phyloP scores from a whole-genome alignment of 768 basidiomycete genomes.

The Heimioporus sp. region DNA sequence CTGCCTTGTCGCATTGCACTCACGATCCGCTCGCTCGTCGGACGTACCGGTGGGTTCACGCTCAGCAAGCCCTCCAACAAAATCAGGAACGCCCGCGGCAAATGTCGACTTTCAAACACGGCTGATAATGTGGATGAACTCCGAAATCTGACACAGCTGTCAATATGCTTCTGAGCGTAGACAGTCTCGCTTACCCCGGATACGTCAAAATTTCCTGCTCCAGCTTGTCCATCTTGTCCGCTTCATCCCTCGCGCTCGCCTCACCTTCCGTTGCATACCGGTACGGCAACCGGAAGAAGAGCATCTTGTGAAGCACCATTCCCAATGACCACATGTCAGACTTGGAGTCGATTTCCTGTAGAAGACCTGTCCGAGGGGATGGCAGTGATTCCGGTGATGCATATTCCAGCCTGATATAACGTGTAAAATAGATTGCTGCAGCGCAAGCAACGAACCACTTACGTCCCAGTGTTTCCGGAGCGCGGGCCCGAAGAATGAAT shows the following conservation, averaged over 20 bases:
- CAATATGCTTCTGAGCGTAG: slow-evolving; percentile 2
- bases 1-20: slow-evolving; percentile 66
- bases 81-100: slow-evolving; percentile 69
- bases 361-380: slow-evolving; percentile 58
- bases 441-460: slow-evolving; percentile 29
- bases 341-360: slow-evolving; percentile 78
- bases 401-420: slow-evolving; percentile 66
- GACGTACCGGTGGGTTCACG: slow-evolving; percentile 56
- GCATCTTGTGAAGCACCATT: slow-evolving; percentile 91
- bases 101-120: slow-evolving; percentile 65
- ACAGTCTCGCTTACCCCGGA: slow-evolving; percentile 52
- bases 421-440: not conserved
- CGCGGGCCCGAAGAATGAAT: slow-evolving; percentile 63
- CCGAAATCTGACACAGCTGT: slow-evolving; percentile 42
- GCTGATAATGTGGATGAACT: slow-evolving; percentile 49
- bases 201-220: slow-evolving; percentile 75
- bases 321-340: slow-evolving; percentile 97
- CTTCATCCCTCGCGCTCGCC: slow-evolving; percentile 47
- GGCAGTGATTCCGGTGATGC: slow-evolving; percentile 86
- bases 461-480: slow-evolving; percentile 96
- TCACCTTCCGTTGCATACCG: slow-evolving; percentile 64
- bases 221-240: slow-evolving; percentile 64
- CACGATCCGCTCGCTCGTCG: slow-evolving; percentile 71
- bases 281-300: slow-evolving; percentile 91
- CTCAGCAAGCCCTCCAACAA: slow-evolving; percentile 72